phyloP scores from a whole-genome alignment of 179 eudicot species.

The Beta corolliflora region DNA sequence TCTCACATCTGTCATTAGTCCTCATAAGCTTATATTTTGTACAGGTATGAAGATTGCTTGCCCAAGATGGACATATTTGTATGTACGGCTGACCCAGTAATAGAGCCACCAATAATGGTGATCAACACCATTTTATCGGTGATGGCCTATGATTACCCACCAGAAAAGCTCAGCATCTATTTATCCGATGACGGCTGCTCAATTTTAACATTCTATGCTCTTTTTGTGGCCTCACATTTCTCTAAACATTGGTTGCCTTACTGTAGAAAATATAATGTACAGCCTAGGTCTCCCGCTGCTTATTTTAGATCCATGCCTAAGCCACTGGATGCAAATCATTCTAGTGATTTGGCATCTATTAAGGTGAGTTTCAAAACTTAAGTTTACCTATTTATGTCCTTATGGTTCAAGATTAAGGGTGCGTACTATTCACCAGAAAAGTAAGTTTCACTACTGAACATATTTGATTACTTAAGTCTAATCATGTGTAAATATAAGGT shows the following conservation, averaged over 20 bases:
- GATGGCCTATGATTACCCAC: constrained; percentile 60
- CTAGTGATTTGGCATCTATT: constrained; percentile 33
- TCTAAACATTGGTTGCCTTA: constrained; percentile 55
- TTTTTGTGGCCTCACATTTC: constrained; percentile 47
- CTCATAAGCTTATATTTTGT: neutral
- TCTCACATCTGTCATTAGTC: too few relatives aligned
- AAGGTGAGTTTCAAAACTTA: constrained; percentile 23
- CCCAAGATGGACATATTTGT: constrained; percentile 61
- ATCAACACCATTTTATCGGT: constrained; percentile 60
- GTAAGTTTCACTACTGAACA: too few relatives aligned
- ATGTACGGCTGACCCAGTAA: constrained; percentile 62
- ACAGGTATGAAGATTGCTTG: constrained; percentile 49
- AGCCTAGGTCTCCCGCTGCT: constrained; percentile 58
- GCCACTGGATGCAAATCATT: constrained; percentile 27
- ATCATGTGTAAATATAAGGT: too few relatives aligned
- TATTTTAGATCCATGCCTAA: constrained; percentile 41
- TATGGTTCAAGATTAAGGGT: too few relatives aligned
- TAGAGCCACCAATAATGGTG: constrained; percentile 69
- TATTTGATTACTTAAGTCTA: too few relatives aligned
- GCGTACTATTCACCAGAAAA: too few relatives aligned
- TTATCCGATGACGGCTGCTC: constrained; percentile 64
- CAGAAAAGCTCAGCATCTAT: constrained; percentile 51
- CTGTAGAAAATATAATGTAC: constrained; percentile 44
- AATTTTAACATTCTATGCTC: constrained; percentile 52
- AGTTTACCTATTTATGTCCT: too few relatives aligned